phyloP scores from a whole-genome alignment of 257 asterid species.

The Solanum lycopersicoides region DNA sequence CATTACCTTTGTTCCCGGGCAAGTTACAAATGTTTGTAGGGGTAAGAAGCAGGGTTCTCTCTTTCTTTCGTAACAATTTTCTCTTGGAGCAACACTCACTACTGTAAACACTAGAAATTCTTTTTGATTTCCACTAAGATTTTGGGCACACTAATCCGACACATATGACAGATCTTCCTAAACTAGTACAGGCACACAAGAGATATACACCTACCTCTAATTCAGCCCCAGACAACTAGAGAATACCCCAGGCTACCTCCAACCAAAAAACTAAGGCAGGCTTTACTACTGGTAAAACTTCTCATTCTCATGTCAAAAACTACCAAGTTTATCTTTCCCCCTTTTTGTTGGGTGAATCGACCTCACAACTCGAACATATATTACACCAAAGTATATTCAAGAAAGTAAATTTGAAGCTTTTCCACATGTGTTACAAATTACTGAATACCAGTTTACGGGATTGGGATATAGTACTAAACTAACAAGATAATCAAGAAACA shows the following conservation, averaged over 20 bases:
- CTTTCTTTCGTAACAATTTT: neutral
- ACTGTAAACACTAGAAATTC: neutral
- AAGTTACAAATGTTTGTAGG: neutral
- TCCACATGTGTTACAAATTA: neutral
- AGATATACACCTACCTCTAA: neutral
- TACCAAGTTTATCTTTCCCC: neutral
- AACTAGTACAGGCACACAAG: neutral
- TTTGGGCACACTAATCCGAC: neutral
- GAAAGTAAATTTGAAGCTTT: neutral
- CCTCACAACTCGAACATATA: neutral
- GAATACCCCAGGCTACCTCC: neutral
- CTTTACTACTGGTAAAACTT: neutral
- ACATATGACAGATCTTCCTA: neutral
- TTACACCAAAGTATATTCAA: neutral
- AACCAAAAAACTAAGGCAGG: neutral
- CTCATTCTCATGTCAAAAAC: neutral
- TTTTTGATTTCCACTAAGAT: neutral
- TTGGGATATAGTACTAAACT: neutral
- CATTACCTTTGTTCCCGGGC: neutral
- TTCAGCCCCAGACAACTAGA: neutral
- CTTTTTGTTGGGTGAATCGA: neutral
- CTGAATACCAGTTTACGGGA: neutral
- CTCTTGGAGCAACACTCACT: neutral
- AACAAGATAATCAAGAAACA: neutral
- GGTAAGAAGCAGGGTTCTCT: neutral